Evolutionary conservation across 2,329 filamentous ascomycete genomes (phyloP).

Genomic region (Dendrostoma leiphaemia): DNA sequence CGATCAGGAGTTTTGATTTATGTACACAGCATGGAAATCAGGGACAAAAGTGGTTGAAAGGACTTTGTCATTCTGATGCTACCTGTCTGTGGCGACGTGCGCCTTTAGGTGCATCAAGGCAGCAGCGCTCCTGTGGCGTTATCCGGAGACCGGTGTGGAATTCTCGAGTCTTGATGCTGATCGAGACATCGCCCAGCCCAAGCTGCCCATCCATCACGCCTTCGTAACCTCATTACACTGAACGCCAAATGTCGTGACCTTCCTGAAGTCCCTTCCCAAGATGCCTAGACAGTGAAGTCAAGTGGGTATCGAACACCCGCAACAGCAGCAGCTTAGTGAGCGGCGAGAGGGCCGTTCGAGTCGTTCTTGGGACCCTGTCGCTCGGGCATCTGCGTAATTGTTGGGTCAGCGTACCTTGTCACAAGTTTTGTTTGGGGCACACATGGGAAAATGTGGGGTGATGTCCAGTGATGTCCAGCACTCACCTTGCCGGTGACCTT

Average conservation of each 20-base stretch:
- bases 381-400: slow-evolving; percentile 47
- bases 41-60: background rate
- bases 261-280: background rate
- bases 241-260: slow-evolving; percentile 2
- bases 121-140: background rate
- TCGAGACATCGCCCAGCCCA: background rate
- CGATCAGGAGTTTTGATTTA: too few relatives aligned
- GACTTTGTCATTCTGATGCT: slow-evolving; percentile 1
- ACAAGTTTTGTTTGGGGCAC: too few relatives aligned
- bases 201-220: background rate
- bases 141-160: background rate
- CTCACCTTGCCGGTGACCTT: slow-evolving; percentile 60
- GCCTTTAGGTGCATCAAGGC: background rate
- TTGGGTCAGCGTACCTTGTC: slow-evolving; percentile 1
- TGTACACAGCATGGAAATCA: background rate
- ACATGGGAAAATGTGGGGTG: too few relatives aligned
- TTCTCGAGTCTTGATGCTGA: background rate
- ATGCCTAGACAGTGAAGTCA: slow-evolving; percentile 8
- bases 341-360: slow-evolving; percentile 39
- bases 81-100: background rate
- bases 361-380: slow-evolving; percentile 55
- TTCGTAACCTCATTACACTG: slow-evolving; percentile 5
- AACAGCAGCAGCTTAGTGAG: slow-evolving; percentile 38
- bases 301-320: slow-evolving; percentile 14
- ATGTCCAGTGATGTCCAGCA: too few relatives aligned